Conservation (phyloP, 192 early-diverging fungal genomes). For the Gonapodya prolifera region DNA sequence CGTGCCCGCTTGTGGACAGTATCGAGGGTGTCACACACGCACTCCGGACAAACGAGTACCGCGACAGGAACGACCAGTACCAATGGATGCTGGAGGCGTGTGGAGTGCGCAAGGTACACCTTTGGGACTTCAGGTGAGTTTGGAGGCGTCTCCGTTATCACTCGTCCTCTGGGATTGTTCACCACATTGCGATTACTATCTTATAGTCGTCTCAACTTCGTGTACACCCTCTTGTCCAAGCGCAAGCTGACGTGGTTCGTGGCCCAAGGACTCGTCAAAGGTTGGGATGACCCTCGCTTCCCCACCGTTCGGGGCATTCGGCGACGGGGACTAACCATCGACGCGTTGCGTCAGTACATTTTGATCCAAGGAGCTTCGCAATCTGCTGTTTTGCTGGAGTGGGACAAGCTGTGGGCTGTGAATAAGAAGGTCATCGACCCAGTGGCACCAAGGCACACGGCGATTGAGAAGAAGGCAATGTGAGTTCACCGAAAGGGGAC, state of each 20-base stretch:
- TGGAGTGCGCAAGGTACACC: slow-evolving; percentile 71
- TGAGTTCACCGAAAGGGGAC: slow-evolving; percentile 15
- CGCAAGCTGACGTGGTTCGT: slow-evolving; percentile 97
- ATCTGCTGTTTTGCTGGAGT: slow-evolving; percentile 82
- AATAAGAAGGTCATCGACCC: slow-evolving; percentile 98
- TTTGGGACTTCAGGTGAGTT: slow-evolving; percentile 73
- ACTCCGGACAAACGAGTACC: slow-evolving; percentile 93
- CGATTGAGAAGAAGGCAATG: slow-evolving; percentile 53
- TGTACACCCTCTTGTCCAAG: slow-evolving; percentile 96
- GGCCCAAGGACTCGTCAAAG: slow-evolving; percentile 63
- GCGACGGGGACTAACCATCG: slow-evolving; percentile 94
- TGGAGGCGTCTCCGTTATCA: neutral
- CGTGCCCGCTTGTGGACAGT: slow-evolving; percentile 91
- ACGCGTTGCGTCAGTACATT: slow-evolving; percentile 91
- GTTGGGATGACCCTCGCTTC: slow-evolving; percentile 86
- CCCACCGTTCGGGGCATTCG: slow-evolving; percentile 61
- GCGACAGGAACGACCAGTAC: slow-evolving; percentile 94
- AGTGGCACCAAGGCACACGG: slow-evolving; percentile 80
- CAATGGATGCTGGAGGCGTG: slow-evolving; percentile 87
- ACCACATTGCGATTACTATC: neutral
- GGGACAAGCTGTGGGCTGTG: slow-evolving; percentile 98
- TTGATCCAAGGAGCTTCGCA: slow-evolving; percentile 97
- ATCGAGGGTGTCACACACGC: slow-evolving; percentile 97
- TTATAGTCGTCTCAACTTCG: slow-evolving; percentile 80
- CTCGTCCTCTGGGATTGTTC: neutral